A percentile compares a stretch with the other conserved stretches of the same genome.
Conservation (phyloP, 192 early-diverging fungal species). For the Lobosporangium transversale region DNA sequence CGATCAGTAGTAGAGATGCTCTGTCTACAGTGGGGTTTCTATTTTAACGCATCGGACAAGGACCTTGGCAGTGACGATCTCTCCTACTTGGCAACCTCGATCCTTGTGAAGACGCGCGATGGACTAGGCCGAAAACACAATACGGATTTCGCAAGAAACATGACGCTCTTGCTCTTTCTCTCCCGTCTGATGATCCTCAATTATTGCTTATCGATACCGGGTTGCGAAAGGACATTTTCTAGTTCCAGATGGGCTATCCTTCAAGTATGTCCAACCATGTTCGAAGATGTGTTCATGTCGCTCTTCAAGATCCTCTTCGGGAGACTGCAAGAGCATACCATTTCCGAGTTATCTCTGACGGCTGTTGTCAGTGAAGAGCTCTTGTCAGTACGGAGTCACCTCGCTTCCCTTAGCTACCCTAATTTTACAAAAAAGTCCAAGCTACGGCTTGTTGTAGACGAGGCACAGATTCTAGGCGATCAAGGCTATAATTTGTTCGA, state of each 20-base stretch:
- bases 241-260: slow-evolving; percentile 32
- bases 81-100: slow-evolving; percentile 12
- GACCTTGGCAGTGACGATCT: slow-evolving; percentile 28
- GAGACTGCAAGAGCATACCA: background rate
- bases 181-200: slow-evolving; percentile 25
- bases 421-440: slow-evolving; percentile 4
- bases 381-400: slow-evolving; percentile 1
- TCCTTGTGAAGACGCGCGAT: slow-evolving; percentile 8
- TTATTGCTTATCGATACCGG: slow-evolving; percentile 17
- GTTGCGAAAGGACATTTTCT: slow-evolving; percentile 22
- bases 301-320: slow-evolving; percentile 11
- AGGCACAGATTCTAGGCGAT: slow-evolving; percentile 9
- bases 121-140: slow-evolving; percentile 2
- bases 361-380: slow-evolving; percentile 10
- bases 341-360: slow-evolving; percentile 3
- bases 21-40: slow-evolving; percentile 41
- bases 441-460: slow-evolving; percentile 7
- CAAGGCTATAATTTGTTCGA: background rate
- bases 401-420: slow-evolving; percentile 1
- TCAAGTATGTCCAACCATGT: slow-evolving; percentile 32
- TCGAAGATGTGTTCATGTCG: slow-evolving; percentile 12
- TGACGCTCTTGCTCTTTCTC: slow-evolving; percentile 27
- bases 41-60: slow-evolving; percentile 29
- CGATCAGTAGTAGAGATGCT: slow-evolving; percentile 26
- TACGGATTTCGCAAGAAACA: slow-evolving; percentile 27